These are phyloP conservation scores for Tolypocladium tundrense DNA, from an alignment of 2,329 filamentous ascomycete species.

Conservation along the genomic window DNA sequence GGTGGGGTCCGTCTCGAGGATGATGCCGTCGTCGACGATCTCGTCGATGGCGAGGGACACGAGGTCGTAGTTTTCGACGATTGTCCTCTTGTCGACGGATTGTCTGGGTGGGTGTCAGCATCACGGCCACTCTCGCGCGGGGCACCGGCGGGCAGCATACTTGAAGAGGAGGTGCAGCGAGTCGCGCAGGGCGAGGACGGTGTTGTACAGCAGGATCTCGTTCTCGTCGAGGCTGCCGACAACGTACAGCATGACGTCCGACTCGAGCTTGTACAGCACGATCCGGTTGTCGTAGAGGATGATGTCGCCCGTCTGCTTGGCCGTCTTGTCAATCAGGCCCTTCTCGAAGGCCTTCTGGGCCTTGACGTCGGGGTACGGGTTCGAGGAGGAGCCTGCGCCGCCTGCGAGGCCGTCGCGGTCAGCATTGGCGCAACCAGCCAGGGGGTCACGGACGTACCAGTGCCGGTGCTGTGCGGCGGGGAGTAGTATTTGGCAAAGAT, in stretches of 20 bases:
- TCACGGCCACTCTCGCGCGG: background rate
- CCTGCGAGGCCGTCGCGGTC: conserved; percentile 19
- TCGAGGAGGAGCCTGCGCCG: conserved; percentile 42
- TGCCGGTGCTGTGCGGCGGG: conserved; percentile 42
- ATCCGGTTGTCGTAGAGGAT: conserved; percentile 96
- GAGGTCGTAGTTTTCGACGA: conserved; percentile 97
- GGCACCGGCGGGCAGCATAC: conserved; percentile 35
- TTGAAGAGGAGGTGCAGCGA: conserved; percentile 86
- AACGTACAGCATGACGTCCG: conserved; percentile 92
- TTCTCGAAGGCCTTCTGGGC: conserved; percentile 96
- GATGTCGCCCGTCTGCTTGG: conserved; percentile 90
- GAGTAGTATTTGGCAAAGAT: conserved; percentile 92
- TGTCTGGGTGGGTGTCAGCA: conserved; percentile 46
- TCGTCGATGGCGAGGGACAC: conserved; percentile 92
- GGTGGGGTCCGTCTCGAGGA: conserved; percentile 93
- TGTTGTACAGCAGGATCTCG: conserved; percentile 92
- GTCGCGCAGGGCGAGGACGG: conserved; percentile 83
- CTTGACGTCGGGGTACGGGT: conserved; percentile 81
- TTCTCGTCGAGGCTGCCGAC: conserved; percentile 90
- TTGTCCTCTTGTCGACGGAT: conserved; percentile 93
- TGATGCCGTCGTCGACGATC: conserved; percentile 89
- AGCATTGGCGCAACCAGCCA: conserved; percentile 15
- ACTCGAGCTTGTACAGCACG: conserved; percentile 96
- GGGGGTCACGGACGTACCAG: conserved; percentile 15
- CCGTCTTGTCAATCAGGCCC: conserved; percentile 87